Evolutionary conservation across 2,329 filamentous ascomycete species (phyloP), one percentile per base, ranked within the genome.

Genomic region (Alternaria atra): DNA sequence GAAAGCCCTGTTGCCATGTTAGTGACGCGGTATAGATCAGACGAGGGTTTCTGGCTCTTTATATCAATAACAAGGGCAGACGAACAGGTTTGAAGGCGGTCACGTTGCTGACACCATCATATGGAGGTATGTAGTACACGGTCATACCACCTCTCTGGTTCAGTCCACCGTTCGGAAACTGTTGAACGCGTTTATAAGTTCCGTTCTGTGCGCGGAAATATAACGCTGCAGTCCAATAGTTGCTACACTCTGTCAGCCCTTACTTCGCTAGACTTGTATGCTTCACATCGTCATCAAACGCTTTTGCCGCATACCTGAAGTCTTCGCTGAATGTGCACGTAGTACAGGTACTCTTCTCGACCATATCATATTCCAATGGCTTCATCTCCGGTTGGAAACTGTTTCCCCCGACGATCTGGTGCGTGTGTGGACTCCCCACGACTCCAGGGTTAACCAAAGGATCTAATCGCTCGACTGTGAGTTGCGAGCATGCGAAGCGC

Each of bases 1-100:
- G 80, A 77, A 84, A 84, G 9, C 82, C 69, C 55, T 58, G 15
- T n/a, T 15, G 12, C 23, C 2, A 10, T 15, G 15, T 52, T 15
- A 58, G 32, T 17, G 6, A 35, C 4, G 2, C 12, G 5, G 10
- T 4, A 7, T 35, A 8, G 17, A 13, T 46, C 13, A 1, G 13
- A 10, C 7, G 30, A 15, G 32, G n/a, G 3, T 2, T 23, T 5
- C 7, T n/a, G 30, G 17, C 30, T 5, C 17, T 20, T 42, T 17
- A 10, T 4, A 1, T 42, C 3, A 12, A 13, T 13, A 27, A n/a
- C 13, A 35, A 23, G 20, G 20, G 20, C 1, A 12, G n/a, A 64
- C 70, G 29, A 34, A 74, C 72, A 7, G 72, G 72, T 48, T 62
- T 66, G 55, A 76, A 75, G 6, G 73, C 72, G 9, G 73, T 75